Evolutionary conservation across 2,329 filamentous ascomycete genomes (phyloP), one percentile per base, ranked within the genome.

Genomic region (Eurotiales sp.): DNA sequence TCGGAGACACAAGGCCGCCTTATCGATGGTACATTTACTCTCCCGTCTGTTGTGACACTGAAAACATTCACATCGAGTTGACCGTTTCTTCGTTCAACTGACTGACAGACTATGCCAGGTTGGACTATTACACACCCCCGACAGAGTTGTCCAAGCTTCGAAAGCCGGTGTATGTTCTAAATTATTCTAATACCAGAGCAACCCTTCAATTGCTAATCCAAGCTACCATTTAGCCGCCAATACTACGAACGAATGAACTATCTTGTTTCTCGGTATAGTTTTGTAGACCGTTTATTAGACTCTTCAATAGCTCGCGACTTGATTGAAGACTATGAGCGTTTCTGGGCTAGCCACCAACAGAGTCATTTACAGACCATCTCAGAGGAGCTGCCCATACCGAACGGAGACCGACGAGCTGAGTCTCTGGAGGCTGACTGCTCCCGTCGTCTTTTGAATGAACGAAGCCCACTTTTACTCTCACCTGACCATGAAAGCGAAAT

Each of bases 161-260:
- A 63, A 87, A 85, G 66, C 78, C 83, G n/a, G 70, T 95, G 80
- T 85, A 45, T 47, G 48, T 50, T 21, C 14, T 19, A 27, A 12
- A 22, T 45, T 25, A 23, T 19, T 10, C 34, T n/a, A n/a, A 1
- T 27, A 23, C 10, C 10, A 14, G 14, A 29, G 3, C 4, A 6
- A 2, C 17, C 7, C 7, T 17, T 15, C 4, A 11, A n/a, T 21
- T 21, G 36, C 50, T 46, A 12, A 37, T 30, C 10, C 6, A 50
- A 39, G n/a, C 8, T 3, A 8, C 17, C 11, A 56, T 14, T 36
- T n/a, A 86, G 83, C 54, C 87, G 90, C 42, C 65, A 85, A 63
- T 96, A 96, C 72, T 95, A 97, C 64, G 86, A 95, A 74, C 83
- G 88, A 39, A 92, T 85, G 64, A 97, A 97, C 71, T 84, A 85